These are phyloP conservation scores for Symmetrospora coprosmae DNA, from an alignment of 768 basidiomycete genomes.

Conservation along the genomic window DNA sequence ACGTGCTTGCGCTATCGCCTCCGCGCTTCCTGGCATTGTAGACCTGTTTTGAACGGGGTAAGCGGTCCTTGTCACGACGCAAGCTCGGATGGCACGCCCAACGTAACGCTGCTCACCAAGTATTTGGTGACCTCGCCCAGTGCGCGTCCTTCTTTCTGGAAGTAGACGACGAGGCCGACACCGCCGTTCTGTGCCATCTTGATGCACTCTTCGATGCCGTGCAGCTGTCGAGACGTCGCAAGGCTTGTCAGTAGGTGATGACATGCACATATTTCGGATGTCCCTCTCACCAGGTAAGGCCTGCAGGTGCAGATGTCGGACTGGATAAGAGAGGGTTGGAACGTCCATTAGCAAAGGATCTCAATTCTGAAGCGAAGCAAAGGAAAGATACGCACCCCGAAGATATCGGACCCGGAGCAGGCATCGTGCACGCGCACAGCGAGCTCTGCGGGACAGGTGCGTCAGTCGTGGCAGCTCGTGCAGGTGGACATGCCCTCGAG, in stretches of 20 bases:
- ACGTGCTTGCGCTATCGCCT: conserved; percentile 79
- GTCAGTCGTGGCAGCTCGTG: background rate
- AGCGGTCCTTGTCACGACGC: background rate
- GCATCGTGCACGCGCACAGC: conserved; percentile 87
- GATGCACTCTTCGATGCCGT: conserved; percentile 86
- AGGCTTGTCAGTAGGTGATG: conserved; percentile 4
- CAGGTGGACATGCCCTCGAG: background rate
- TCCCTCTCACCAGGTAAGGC: conserved; percentile 51
- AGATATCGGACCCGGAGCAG: conserved; percentile 43
- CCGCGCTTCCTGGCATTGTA: conserved; percentile 93
- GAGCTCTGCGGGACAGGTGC: conserved; percentile 41
- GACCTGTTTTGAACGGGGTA: conserved; percentile 51
- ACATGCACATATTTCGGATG: background rate
- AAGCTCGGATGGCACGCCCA: background rate
- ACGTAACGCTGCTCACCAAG: conserved; percentile 5
- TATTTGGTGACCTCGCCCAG: conserved; percentile 53
- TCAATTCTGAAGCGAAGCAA: conserved; percentile 92
- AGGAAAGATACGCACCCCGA: background rate
- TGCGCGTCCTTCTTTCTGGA: conserved; percentile 83
- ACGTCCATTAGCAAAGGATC: conserved; percentile 55
- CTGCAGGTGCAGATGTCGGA: conserved; percentile 77
- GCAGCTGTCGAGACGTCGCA: conserved; percentile 41
- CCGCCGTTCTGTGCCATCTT: conserved; percentile 68
- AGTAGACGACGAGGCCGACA: conserved; percentile 84
- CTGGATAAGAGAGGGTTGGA: conserved; percentile 23